phyloP scores from a whole-genome alignment of 1,284 basidiomycete species.

The Schizophyllum commune region DNA sequence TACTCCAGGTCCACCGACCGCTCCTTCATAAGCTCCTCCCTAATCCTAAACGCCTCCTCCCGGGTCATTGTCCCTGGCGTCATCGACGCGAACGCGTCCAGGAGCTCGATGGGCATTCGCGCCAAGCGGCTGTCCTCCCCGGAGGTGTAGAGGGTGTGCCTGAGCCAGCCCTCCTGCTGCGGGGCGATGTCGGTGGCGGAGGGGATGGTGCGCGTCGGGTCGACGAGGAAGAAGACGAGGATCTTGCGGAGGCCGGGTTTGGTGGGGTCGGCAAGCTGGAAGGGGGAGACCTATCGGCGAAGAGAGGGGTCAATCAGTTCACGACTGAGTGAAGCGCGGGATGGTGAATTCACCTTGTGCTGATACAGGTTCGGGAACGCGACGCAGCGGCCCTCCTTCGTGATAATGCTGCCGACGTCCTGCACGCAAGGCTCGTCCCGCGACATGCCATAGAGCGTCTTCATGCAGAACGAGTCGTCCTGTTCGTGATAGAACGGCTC shows the following conservation, averaged over 20 bases:
- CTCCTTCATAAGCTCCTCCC: conserved; percentile 10
- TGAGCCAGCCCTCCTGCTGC: conserved; percentile 7
- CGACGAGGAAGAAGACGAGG: conserved; percentile 10
- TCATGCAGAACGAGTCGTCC: conserved; percentile 5
- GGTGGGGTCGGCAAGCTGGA: conserved; percentile 5
- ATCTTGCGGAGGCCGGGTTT: conserved; percentile 10
- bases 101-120: conserved; percentile 8
- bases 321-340: neutral
- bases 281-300: conserved; percentile 1
- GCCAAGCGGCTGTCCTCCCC: neutral
- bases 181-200: conserved; percentile 9
- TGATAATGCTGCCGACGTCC: conserved; percentile 8
- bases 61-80: conserved; percentile 6
- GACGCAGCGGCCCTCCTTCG: conserved; percentile 18
- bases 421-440: conserved; percentile 4
- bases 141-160: neutral
- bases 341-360: conserved; percentile 1
- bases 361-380: conserved; percentile 10
- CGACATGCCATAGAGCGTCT: conserved; percentile 8
- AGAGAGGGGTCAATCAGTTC: neutral
- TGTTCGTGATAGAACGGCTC: conserved; percentile 9
- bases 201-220: conserved; percentile 15
- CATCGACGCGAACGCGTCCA: neutral
- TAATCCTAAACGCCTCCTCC: conserved; percentile 6
- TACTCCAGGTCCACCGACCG: conserved; percentile 4